Conservation (phyloP, 106 monocot species). For the Dioscorea zingiberensis region DNA sequence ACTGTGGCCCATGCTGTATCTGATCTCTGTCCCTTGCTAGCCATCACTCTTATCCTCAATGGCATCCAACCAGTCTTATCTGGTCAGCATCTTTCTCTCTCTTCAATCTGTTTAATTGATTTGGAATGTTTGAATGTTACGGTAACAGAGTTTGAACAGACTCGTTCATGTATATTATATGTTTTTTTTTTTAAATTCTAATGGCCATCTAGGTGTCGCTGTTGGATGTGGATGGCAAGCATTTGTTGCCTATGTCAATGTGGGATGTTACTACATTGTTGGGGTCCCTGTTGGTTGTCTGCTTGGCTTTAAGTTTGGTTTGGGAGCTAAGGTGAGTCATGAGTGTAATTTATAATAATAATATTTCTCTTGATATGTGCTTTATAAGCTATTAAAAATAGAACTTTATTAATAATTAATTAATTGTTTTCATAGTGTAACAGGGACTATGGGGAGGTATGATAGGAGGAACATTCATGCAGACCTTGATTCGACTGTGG, state of each 20-base stretch:
- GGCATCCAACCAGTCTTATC: slow-evolving; percentile 82
- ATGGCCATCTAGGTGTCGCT: slow-evolving; percentile 91
- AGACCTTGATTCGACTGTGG: too few species aligned
- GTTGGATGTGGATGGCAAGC: too few species aligned
- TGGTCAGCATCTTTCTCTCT: slow-evolving; percentile 20
- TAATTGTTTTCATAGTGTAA: too few species aligned
- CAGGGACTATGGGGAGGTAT: too few species aligned
- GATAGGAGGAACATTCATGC: slow-evolving; percentile 59
- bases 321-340: slow-evolving; percentile 44
- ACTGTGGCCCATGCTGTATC: slow-evolving; percentile 66
- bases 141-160: too few species aligned
- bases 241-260: too few species aligned
- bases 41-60: slow-evolving; percentile 68
- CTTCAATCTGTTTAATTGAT: too few species aligned
- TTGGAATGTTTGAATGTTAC: too few species aligned
- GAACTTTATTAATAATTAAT: slow-evolving; percentile 34
- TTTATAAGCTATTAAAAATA: too few species aligned
- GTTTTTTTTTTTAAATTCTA: too few species aligned
- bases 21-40: slow-evolving; percentile 71
- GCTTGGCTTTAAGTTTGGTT: slow-evolving; percentile 56
- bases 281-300: slow-evolving; percentile 69
- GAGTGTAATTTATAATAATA: not conserved
- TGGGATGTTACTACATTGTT: too few species aligned
- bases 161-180: not conserved
- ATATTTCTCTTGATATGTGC: too few species aligned